Base-by-base conservation (phyloP, 2,329 filamentous ascomycete species). In the Pyrenochaeta sp. region DNA sequence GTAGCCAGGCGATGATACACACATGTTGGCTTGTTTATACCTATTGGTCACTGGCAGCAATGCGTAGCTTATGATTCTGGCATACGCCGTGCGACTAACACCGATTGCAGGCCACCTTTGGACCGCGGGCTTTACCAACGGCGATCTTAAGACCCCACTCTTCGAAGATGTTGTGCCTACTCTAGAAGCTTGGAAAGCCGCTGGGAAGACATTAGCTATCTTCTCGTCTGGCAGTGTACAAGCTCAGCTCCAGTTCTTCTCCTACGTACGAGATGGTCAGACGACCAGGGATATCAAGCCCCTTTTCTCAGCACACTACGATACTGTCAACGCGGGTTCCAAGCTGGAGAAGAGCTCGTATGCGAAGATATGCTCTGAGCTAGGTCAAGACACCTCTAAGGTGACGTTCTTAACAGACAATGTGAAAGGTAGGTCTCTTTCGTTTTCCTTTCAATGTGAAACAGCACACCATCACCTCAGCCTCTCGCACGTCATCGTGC, bases 351-450 rank as follows among this genome's bases (percentile, higher is more conserved):
- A 78, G 39, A 76, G 74, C 24, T 93, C 91, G 74, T 95, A 94
- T 78, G 76, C 79, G 65, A 86, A 81, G 67, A 93, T 93, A 65
- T 81, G 85, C 47, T 75, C 76, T 46, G 79, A 81, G 59, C 62
- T 85, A 15, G 65, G 58, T 34, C 79, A 83, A 55, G 67, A 79
- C 49, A 75, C 83, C 19, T 76, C 75, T 10, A 81, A 85, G 54
- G 91, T 91, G 81, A 81, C 92, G n/a, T 95, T 95, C 75, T 79
- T 94, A 59, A 94, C 90, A 70, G 91, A 95, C 78, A 93, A 93
- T 71, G 83, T 91, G 45, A 86, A 85, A 71, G 83, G 80, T 82
- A 74, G 63, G 70, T 68, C 30, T 40, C 22, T 47, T 34, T 40
- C 10, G 19, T 15, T 15, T 25, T 32, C 15, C 46, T 25, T 46